Evolutionary conservation across 2,329 filamentous ascomycete genomes (phyloP).

Genomic region (Fusarium humuli): DNA sequence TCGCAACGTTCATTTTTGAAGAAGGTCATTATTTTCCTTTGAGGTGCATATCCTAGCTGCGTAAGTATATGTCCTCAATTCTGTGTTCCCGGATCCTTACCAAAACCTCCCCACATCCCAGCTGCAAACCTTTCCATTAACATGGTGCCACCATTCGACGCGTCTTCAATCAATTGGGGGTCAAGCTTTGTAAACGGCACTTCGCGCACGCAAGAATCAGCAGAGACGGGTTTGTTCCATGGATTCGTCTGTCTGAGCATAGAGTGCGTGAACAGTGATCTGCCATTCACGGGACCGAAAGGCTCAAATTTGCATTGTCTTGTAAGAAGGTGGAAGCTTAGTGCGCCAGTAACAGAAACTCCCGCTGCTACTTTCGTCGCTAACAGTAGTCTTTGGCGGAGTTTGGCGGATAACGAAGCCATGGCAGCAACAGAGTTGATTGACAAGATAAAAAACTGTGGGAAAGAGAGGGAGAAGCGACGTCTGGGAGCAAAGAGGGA

Average conservation of each 20-base stretch:
- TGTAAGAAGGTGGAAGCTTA: conserved; percentile 30
- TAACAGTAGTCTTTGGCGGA: neutral
- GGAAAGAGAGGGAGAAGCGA: neutral
- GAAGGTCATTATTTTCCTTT: conserved; percentile 26
- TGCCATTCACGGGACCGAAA: conserved; percentile 17
- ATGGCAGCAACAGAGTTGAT: rapidly evolving
- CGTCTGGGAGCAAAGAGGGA: neutral
- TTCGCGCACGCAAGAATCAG: conserved; percentile 37
- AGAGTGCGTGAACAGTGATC: conserved; percentile 22
- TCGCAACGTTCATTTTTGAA: conserved; percentile 18
- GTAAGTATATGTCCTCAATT: rapidly evolving
- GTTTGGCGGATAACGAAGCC: neutral
- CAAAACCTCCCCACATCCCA: conserved; percentile 41
- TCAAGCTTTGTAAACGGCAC: conserved; percentile 19
- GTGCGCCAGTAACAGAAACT: conserved; percentile 2
- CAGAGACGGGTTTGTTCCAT: conserved; percentile 33
- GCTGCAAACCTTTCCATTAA: conserved; percentile 31
- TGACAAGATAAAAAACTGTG: neutral
- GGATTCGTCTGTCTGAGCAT: conserved; percentile 34
- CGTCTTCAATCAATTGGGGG: conserved; percentile 21
- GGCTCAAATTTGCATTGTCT: conserved; percentile 40
- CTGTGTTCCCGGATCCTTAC: neutral
- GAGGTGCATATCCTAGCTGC: conserved; percentile 16
- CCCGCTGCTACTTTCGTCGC: conserved; percentile 5
- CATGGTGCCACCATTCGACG: conserved; percentile 25